Evolutionary conservation across 2,329 filamentous ascomycete species (phyloP), one percentile per base, ranked within the genome.

Genomic region (Parafenestella ontariensis): DNA sequence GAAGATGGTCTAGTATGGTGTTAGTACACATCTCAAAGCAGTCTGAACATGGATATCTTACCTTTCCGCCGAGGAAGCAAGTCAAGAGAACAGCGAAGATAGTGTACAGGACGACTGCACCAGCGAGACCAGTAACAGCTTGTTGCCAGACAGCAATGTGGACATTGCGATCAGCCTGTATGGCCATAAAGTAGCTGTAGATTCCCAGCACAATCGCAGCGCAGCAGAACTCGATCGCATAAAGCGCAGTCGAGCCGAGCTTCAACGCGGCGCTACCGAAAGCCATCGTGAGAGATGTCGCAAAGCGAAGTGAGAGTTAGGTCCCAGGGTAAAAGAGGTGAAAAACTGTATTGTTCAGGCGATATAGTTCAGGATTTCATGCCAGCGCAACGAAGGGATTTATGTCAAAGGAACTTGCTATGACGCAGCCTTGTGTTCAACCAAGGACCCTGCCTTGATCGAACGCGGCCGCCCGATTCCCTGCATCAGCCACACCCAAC

Each of bases 121-220:
- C 93, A 0, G 90, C 84, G 54, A 97, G 87, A 52, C 75, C 76
- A 49, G 88, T 87, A 51, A 95, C 90, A 24, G 90, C 91, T 51
- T 88, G 87, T 55, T 89, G 78, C 78, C 85, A 88, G 63, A 76
- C 85, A 17, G 83, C 80, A 62, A 93, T 92, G 53, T 69, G 52
- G 13, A 88, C 75, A 63, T 87, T 68, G 76, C 91, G 86, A 68
- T 88, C 85, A 58, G 84, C 74, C 13, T 93, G 84, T 8, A 89
- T 84, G 8, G 89, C 86, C 45, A 97, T 85, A 82, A 92, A 96
- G 82, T 96, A 96, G 45, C 87, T 88, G 82, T 89, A 77, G 57
- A 95, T 85, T 63, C 85, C 89, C 58, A 97, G 84, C 57, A 94
- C 84, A 62, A 96, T 82, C 54, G 83, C 86, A 8, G 89, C 82